These are phyloP conservation scores for Hypericum perforatum DNA, from an alignment of 345 rosid species.

Conservation along the genomic window DNA sequence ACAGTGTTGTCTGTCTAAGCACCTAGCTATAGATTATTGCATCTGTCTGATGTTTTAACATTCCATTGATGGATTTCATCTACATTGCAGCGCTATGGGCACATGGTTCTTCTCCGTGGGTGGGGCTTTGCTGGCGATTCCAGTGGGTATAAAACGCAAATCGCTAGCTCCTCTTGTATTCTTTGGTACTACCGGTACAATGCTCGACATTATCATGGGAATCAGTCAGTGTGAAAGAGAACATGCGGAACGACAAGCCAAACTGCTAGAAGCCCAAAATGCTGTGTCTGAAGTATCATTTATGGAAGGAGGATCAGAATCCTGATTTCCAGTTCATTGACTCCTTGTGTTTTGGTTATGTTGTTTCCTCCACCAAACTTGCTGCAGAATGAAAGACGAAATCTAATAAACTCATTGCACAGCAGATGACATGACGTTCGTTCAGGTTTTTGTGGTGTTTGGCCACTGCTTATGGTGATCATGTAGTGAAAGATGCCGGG, in stretches of 20 bases:
- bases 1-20: no score
- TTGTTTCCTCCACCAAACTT: no score
- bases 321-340: no score
- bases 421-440: no score
- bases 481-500: no score
- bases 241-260: slow-evolving; percentile 90
- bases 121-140: slow-evolving; percentile 84
- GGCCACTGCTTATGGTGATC: no score
- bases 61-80: neutral
- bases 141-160: slow-evolving; percentile 82
- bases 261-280: slow-evolving; percentile 59
- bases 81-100: slow-evolving; percentile 65
- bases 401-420: no score
- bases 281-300: slow-evolving; percentile 23
- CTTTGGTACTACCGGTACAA: slow-evolving; percentile 93
- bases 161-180: slow-evolving; percentile 83
- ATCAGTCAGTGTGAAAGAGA: slow-evolving; percentile 88
- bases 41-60: neutral
- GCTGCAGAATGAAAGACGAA: no score
- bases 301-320: slow-evolving; percentile 9
- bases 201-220: slow-evolving; percentile 89
- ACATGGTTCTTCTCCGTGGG: slow-evolving; percentile 88
- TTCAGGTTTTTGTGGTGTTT: no score
- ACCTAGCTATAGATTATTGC: neutral
- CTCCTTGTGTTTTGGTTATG: no score